Base-by-base conservation (phyloP, 139 green algal species). In the Micractinium sp. region DNA sequence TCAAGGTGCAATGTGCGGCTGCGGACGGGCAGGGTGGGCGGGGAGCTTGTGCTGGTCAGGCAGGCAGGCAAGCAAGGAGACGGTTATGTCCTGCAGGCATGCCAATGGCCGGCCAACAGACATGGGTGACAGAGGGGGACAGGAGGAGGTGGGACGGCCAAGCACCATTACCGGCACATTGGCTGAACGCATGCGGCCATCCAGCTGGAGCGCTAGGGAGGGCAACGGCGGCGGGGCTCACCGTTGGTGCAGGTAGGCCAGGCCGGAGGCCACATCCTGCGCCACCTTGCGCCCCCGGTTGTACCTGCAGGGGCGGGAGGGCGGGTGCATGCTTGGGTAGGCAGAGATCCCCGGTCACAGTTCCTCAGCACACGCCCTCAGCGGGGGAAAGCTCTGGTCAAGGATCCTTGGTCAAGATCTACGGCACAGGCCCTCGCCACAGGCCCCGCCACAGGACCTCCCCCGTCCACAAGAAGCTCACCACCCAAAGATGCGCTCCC, bases 191-290 rank as follows among this genome's bases (percentile, higher is more conserved):
- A 15, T 78, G 31, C 73, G 22, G 31, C 31, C 73, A 39, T 25
- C 31, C 23, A 31, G 27, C 33, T 15, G 31, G 67, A 4, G 14
- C 22, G 1, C 31, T 56, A 9, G 47, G 47, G 9, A 56, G 47
- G 9, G 47, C 47, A 56, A 56, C 5, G 47, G 47, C 47, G 47
- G 25, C 7, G 27, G 1, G 1, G 20, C 75, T 9, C 75, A 81
- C 75, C 75, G 29, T 36, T 56, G 18, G 36, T 90, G 85, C 89
- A 92, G 71, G 80, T 85, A 92, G 60, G 82, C 79, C 85, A 92
- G 80, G 35, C 85, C 89, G 23, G 85, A 69, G 2, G 75, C 79
- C 0, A 87, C 61, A 69, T 92, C 89, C 80, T 90, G 60, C 2
- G 80, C 85, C 3, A 88, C 82, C 33, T 22, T 53, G 39, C 77